Conservation (phyloP, 768 basidiomycete species). For the Leucocoprinus birnbaumii region DNA sequence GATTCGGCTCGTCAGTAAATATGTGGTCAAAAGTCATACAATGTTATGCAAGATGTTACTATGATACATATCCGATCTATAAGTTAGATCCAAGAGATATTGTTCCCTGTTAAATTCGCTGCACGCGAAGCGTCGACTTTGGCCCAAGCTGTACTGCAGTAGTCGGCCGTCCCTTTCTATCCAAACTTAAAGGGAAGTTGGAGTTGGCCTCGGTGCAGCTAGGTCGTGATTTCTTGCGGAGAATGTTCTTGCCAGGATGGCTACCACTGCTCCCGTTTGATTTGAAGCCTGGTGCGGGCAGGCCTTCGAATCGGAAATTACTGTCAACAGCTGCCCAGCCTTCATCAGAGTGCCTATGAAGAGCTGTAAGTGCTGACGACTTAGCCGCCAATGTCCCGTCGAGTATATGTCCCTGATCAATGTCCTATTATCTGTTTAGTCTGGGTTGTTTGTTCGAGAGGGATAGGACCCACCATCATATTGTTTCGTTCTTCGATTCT, state of each 20-base stretch:
- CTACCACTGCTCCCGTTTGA: conserved; percentile 32
- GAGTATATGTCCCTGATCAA: neutral
- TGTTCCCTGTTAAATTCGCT: conserved; percentile 9
- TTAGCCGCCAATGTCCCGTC: conserved; percentile 1
- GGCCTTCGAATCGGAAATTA: conserved; percentile 32
- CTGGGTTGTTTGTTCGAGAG: neutral
- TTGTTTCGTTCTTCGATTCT: neutral
- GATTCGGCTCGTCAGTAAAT: too few species aligned
- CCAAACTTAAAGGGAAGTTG: conserved; percentile 33
- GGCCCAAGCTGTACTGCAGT: conserved; percentile 37
- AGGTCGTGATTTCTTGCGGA: conserved; percentile 20
- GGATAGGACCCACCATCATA: neutral
- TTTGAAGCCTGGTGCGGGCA: conserved; percentile 36
- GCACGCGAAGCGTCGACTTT: conserved; percentile 23
- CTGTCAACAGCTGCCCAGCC: conserved; percentile 14
- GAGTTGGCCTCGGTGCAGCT: conserved; percentile 9
- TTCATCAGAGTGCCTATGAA: neutral
- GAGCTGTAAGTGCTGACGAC: conserved; percentile 3
- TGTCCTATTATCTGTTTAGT: neutral
- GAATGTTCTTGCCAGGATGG: conserved; percentile 13
- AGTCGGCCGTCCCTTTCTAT: conserved; percentile 32
- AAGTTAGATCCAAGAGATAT: neutral
- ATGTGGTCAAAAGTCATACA: conserved; percentile 1
- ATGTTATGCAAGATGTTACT: neutral
- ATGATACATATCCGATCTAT: neutral